Conservation (phyloP, 2,329 filamentous ascomycete species). For the Colletotrichum sp. region DNA sequence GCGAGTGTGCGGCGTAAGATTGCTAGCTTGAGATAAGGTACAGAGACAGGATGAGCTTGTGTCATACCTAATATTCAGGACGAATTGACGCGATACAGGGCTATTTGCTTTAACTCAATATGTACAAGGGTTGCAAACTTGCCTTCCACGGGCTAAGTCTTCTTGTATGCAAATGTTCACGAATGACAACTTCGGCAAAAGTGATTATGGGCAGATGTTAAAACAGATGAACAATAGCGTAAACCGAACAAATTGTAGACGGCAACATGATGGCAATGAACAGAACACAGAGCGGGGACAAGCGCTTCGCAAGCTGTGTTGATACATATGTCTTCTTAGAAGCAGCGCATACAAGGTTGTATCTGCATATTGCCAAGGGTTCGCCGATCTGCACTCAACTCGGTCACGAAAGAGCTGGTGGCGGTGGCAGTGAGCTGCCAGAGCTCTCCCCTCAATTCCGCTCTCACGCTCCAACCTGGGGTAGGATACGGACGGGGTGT, state of each 20-base stretch:
- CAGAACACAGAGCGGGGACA: background rate
- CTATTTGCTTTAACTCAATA: background rate
- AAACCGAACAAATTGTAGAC: background rate
- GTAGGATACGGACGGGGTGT: background rate
- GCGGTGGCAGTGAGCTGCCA: conserved; percentile 11
- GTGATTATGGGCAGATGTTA: background rate
- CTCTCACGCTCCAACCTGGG: background rate
- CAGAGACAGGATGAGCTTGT: background rate
- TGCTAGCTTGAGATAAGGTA: conserved; percentile 7
- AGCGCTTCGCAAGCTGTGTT: background rate
- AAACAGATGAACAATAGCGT: background rate
- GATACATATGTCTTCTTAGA: background rate
- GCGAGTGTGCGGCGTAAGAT: background rate
- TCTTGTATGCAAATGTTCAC: background rate
- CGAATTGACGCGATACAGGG: background rate
- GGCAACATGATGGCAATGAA: background rate
- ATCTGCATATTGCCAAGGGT: background rate
- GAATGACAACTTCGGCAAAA: background rate
- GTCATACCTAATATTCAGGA: background rate
- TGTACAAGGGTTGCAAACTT: background rate
- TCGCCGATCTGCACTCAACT: background rate
- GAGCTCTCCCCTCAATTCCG: background rate
- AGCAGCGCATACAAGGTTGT: background rate
- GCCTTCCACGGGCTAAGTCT: background rate
- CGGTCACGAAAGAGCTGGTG: background rate